A percentile compares a stretch with the other conserved stretches of the same genome.
These are phyloP conservation scores for Physocladia obscura DNA, from an alignment of 192 early-diverging fungal genomes.

Conservation along the genomic window DNA sequence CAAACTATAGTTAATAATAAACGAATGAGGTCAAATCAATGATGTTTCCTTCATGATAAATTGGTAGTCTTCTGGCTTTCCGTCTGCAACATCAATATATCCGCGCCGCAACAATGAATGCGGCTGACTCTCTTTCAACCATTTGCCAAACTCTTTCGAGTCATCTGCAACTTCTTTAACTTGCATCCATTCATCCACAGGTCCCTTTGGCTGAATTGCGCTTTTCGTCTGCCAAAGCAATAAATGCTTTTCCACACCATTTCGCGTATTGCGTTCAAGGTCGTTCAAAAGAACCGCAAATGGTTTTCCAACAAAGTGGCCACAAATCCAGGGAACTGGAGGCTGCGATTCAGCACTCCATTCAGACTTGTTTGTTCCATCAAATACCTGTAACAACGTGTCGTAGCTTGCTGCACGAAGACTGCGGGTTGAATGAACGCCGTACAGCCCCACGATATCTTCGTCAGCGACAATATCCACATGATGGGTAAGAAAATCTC, in stretches of 20 bases:
- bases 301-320: not conserved
- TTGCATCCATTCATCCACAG: not conserved
- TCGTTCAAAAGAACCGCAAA: too few relatives aligned
- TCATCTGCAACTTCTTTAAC: not conserved
- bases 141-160: not conserved
- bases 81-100: not conserved
- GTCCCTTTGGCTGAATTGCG: not conserved
- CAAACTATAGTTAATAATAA: too few relatives aligned
- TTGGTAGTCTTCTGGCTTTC: not conserved
- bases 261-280: too few relatives aligned
- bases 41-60: too few relatives aligned
- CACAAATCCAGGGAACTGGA: constrained; percentile 9
- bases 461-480: not conserved
- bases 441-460: not conserved
- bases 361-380: not conserved
- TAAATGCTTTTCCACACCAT: too few relatives aligned
- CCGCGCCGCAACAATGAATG: not conserved
- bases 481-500: not conserved
- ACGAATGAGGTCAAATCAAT: too few relatives aligned
- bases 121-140: not conserved
- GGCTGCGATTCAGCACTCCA: not conserved
- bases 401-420: not conserved
- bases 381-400: not conserved
- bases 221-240: constrained; percentile 20
- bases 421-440: not conserved